Evolutionary conservation across 2,329 filamentous ascomycete species (phyloP), one percentile per base, ranked within the genome.

Genomic region (Ramularia endophylla): DNA sequence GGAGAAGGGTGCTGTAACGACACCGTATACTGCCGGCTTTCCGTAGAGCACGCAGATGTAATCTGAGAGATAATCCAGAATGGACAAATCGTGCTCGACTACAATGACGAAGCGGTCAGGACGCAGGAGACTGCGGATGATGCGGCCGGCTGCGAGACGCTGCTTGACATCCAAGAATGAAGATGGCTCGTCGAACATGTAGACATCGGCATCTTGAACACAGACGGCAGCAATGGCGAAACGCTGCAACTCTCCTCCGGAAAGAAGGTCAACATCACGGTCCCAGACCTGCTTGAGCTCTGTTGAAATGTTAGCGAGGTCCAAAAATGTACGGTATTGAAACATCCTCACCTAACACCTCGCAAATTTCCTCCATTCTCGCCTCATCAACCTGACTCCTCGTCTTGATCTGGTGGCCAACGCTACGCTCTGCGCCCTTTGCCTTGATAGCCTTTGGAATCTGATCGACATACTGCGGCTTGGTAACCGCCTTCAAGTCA

Each of bases 81-180:
- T 89, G 34, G 90, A 95, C 75, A 98, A 74, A 79, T 98, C 92
- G 80, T 98, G 92, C 77, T 98, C 92, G 58, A 98, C 92, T 49
- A 95, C 90, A 57, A 98, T 97, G 60, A 98, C 86, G 63, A 97
- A 98, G 71, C 94, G 87, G 57, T 95, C 79, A 34, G 87, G 80
- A 35, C 86, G 79, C 40, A 95, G 78, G 36, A 98, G 80, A 50
- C 87, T 89, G 53, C 92, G 88, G 58, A 98, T 97, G 56, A 94
- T 86, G 56, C 84, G 80, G 57, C 87, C 90, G 50, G 94, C 92
- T 55, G 84, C 85, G 54, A 98, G 74, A 82, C 92, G 86, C 71
- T 98, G 92, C 78, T 97, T 97, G 63, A 98, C 92, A 84, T 98
- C 94, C 44, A 98, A 79, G 68, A 95, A 98, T 27, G 92, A 98